phyloP scores from a whole-genome alignment of 768 basidiomycete genomes.

The Naganishia onofrii region DNA sequence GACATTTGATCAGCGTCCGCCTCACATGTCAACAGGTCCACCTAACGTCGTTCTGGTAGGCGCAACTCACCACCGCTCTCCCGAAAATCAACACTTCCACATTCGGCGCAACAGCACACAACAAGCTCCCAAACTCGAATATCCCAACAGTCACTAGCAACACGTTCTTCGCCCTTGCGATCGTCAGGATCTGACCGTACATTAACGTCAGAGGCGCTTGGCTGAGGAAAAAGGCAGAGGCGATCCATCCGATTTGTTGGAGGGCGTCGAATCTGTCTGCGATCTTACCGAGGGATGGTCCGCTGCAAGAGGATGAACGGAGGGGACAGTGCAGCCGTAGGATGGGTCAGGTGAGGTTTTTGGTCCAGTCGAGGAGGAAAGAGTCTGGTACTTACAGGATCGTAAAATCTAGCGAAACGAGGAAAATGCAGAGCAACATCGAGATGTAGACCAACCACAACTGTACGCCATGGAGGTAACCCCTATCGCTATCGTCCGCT shows the following conservation, averaged over 20 bases:
- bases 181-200: constrained; percentile 41
- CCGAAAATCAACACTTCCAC: constrained; percentile 53
- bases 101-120: constrained; percentile 54
- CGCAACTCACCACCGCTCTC: constrained; percentile 53
- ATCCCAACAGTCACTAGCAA: constrained; percentile 49
- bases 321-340: not conserved
- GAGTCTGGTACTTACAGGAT: constrained; percentile 39
- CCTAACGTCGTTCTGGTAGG: not conserved
- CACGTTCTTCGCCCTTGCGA: constrained; percentile 52
- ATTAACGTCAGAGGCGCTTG: constrained; percentile 16
- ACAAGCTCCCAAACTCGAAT: constrained; percentile 57
- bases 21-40: not conserved
- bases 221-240: constrained; percentile 53
- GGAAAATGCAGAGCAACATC: constrained; percentile 43
- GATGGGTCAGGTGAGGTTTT: not conserved
- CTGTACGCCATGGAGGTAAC: not conserved
- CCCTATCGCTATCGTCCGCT: not conserved
- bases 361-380: too few species aligned
- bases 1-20: constrained; percentile 32
- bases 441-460: constrained; percentile 25
- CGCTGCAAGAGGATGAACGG: not conserved
- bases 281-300: constrained; percentile 12
- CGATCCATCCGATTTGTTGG: constrained; percentile 25
- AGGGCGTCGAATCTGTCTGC: constrained; percentile 19
- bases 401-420: constrained; percentile 52